Base-by-base conservation (phyloP, 768 basidiomycete species). In the Bullera alba region DNA sequence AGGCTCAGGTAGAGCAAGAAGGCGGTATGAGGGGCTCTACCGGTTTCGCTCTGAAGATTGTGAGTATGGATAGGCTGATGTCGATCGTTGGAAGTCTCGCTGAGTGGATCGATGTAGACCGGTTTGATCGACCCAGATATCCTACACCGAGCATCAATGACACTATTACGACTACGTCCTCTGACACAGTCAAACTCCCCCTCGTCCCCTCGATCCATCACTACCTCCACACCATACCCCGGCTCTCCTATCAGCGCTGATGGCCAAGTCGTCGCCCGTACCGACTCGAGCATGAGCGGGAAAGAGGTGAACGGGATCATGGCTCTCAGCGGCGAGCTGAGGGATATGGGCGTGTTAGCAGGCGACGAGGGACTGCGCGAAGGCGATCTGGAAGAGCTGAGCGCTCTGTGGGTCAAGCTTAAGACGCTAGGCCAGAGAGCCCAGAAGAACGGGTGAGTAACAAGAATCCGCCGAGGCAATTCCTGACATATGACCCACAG, bases 31-130 rank as follows among this genome's bases (percentile, higher is more conserved):
- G 86, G 81, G 83, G 65, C 3, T 51, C 57, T 19, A 64, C 59
- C 3, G 32, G 48, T 2, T 67, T 93, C 19, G 87, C 90, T 0
- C 72, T 93, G 21, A 93, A 93, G 72, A 75, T 92, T 51, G 86
- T 84, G 56, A 52, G 83, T 71, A 1, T n/a, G n/a, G n/a, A n/a
- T n/a, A n/a, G n/a, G n/a, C n/a, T n/a, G n/a, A n/a, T n/a, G n/a
- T n/a, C n/a, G n/a, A n/a, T n/a, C n/a, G n/a, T n/a, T n/a, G n/a
- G n/a, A n/a, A n/a, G n/a, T n/a, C n/a, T n/a, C n/a, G n/a, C n/a
- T n/a, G n/a, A n/a, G n/a, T n/a, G n/a, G n/a, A n/a, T n/a, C n/a
- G n/a, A n/a, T 27, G 25, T 29, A 60, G 54, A 46, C 61, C 39
- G 73, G 73, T 32, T 49, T 74, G 7, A 70, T 69, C 19, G 71